phyloP scores from a whole-genome alignment of 192 early-diverging fungal species.

The Coemansia sp. region DNA sequence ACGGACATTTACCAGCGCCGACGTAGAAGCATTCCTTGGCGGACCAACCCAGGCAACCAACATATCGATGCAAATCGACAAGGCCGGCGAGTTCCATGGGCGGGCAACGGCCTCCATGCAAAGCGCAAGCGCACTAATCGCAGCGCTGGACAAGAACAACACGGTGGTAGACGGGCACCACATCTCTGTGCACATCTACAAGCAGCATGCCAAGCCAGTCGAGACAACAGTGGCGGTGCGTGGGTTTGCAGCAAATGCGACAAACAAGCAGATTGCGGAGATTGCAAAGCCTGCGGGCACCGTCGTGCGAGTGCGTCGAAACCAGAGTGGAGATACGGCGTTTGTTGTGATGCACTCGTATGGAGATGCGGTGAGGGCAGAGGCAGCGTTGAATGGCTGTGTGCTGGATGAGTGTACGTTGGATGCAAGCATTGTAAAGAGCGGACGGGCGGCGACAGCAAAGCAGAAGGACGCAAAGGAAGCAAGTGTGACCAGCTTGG shows the following conservation, averaged over 20 bases:
- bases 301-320: conserved; percentile 30
- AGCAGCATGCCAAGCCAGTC: conserved; percentile 11
- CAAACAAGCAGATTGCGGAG: conserved; percentile 34
- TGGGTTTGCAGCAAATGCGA: conserved; percentile 38
- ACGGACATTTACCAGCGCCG: neutral
- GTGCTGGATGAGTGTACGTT: conserved; percentile 17
- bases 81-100: conserved; percentile 27
- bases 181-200: conserved; percentile 40
- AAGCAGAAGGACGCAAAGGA: neutral
- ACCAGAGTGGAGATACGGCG: conserved; percentile 25
- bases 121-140: conserved; percentile 19
- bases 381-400: conserved; percentile 15
- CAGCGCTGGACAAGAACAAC: conserved; percentile 43
- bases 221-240: conserved; percentile 19
- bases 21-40: conserved; percentile 24
- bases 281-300: conserved; percentile 25
- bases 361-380: conserved; percentile 19
- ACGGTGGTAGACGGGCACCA: conserved; percentile 15
- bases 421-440: conserved; percentile 3
- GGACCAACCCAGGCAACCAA: conserved; percentile 5
- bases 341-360: conserved; percentile 30
- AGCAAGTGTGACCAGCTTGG: conserved; percentile 3
- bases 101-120: conserved; percentile 25
- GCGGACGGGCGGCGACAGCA: neutral
- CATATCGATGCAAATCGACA: conserved; percentile 20